These are phyloP conservation scores for Penicillium roqueforti DNA, from an alignment of 495 filamentous ascomycete species.

Conservation along the genomic window DNA sequence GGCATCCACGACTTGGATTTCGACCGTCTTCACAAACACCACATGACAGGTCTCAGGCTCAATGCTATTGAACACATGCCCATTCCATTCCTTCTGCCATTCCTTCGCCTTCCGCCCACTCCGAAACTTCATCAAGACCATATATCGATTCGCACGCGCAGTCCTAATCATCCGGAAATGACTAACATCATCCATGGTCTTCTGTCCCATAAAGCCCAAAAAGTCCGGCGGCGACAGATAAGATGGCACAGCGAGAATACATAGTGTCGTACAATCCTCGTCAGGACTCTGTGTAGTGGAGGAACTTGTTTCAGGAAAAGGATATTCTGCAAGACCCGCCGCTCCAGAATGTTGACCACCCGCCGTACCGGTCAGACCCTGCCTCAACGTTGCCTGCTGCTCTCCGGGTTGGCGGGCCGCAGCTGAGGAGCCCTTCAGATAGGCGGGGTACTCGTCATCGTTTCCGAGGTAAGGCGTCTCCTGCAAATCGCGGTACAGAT, in stretches of 20 bases:
- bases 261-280: conserved; percentile 81
- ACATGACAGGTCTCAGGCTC: conserved; percentile 98
- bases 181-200: conserved; percentile 80
- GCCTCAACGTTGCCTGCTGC: conserved; percentile 7
- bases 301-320: conserved; percentile 22
- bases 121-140: conserved; percentile 96
- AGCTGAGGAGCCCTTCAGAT: conserved; percentile 42
- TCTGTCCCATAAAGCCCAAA: conserved; percentile 86
- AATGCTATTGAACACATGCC: conserved; percentile 89
- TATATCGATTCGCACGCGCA: conserved; percentile 80
- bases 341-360: neutral
- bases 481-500: conserved; percentile 82
- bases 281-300: conserved; percentile 27
- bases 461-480: conserved; percentile 55
- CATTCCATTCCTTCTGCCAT: conserved; percentile 88
- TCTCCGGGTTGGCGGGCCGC: conserved; percentile 33
- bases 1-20: conserved; percentile 48
- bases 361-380: neutral
- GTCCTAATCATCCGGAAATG: conserved; percentile 97
- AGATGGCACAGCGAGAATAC: conserved; percentile 89
- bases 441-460: conserved; percentile 38
- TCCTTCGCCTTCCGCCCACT: conserved; percentile 65
- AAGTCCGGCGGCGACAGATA: conserved; percentile 91
- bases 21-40: conserved; percentile 88
- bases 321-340: conserved; percentile 13